phyloP scores from a whole-genome alignment of 1,139 yeast species.

The Nakaseomyces delphensis region DNA sequence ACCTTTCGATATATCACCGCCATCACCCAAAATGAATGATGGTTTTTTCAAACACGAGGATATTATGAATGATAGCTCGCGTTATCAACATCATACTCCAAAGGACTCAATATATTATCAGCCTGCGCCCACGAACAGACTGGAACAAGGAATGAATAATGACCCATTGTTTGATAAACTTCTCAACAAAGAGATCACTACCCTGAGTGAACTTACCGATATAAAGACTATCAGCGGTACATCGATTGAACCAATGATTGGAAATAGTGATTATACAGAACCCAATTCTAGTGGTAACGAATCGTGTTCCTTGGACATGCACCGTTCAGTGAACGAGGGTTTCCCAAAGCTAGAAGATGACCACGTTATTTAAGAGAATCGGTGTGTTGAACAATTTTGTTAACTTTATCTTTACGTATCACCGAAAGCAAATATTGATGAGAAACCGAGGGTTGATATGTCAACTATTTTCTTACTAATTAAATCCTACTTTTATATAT shows the following conservation, averaged over 20 bases:
- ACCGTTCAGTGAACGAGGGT: not conserved
- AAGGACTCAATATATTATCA: not conserved
- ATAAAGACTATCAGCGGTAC: not conserved
- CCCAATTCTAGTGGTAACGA: not conserved
- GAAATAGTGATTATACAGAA: not conserved
- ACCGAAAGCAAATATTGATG: no score
- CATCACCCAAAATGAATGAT: not conserved
- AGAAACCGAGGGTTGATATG: no score
- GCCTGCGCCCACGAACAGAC: not conserved
- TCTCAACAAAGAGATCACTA: slow-evolving; percentile 3
- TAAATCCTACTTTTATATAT: no score
- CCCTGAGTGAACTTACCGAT: slow-evolving; percentile 1
- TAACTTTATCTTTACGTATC: no score
- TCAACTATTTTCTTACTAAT: no score
- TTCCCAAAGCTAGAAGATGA: slow-evolving; percentile 1
- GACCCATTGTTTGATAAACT: slow-evolving; percentile 5
- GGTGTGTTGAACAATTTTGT: no score
- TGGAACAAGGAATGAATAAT: not conserved
- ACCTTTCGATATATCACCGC: slow-evolving; percentile 4
- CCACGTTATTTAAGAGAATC: not conserved
- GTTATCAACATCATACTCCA: not conserved
- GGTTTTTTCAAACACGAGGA: not conserved
- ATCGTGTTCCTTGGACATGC: slow-evolving; percentile 1
- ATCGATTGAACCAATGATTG: not conserved
- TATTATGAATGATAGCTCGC: not conserved